Evolutionary conservation across 345 rosid species (phyloP).

Genomic region (Pistacia integerrima): DNA sequence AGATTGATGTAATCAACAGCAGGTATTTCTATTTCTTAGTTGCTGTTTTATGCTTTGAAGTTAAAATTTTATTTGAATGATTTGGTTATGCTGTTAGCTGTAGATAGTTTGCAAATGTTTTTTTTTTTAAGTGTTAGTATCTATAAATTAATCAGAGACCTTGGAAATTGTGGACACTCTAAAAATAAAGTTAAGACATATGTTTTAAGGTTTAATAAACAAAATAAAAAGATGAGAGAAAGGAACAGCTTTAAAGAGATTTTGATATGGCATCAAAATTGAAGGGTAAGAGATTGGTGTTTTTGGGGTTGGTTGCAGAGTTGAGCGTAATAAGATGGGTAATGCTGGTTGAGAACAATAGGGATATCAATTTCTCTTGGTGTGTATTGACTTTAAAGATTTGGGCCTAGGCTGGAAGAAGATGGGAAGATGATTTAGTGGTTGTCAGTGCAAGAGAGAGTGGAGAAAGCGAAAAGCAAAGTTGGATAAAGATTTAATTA

Average conservation of each 20-base stretch:
- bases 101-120: not conserved
- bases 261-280: not conserved
- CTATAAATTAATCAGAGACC: not conserved
- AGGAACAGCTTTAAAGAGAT: not conserved
- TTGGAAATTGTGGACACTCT: no score
- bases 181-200: not conserved
- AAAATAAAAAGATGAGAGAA: not conserved
- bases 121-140: not conserved
- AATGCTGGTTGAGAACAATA: not conserved
- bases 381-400: not conserved
- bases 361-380: not conserved
- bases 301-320: not conserved
- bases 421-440: not conserved
- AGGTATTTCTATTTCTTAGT: slow-evolving; percentile 40
- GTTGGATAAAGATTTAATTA: not conserved
- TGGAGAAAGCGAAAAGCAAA: not conserved
- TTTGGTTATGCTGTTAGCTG: not conserved
- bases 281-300: not conserved
- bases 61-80: not conserved
- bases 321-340: not conserved
- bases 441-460: not conserved
- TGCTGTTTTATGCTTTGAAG: not conserved
- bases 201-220: not conserved
- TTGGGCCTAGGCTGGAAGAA: not conserved
- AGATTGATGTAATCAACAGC: slow-evolving; percentile 98